Evolutionary conservation across 2,329 filamentous ascomycete genomes (phyloP).

Genomic region (Sporothrix phasma): DNA sequence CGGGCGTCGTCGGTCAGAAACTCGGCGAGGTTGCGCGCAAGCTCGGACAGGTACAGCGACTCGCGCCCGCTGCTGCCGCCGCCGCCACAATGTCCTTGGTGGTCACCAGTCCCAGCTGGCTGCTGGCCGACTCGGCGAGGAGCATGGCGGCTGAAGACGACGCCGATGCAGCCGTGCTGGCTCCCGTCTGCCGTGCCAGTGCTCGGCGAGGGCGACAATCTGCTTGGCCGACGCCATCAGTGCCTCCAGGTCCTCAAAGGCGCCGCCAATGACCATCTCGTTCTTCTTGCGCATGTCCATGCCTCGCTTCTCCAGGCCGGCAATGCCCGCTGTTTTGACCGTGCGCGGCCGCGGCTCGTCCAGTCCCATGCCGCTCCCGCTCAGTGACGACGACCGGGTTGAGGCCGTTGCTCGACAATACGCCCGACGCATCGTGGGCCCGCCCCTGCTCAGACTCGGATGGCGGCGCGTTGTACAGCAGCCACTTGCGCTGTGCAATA

Average conservation of each 20-base stretch:
- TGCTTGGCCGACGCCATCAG: slow-evolving; percentile 97
- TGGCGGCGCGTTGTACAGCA: slow-evolving; percentile 80
- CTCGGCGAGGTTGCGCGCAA: slow-evolving; percentile 76
- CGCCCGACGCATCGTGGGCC: neutral
- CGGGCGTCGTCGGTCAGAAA: slow-evolving; percentile 78
- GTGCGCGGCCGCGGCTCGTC: slow-evolving; percentile 23
- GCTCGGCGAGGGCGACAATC: slow-evolving; percentile 84
- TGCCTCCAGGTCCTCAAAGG: slow-evolving; percentile 92
- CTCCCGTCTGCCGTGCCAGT: slow-evolving; percentile 58
- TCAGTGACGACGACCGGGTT: neutral
- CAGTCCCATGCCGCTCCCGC: slow-evolving; percentile 19
- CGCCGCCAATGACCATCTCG: slow-evolving; percentile 80
- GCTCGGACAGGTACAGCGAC: slow-evolving; percentile 78
- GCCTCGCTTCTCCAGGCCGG: slow-evolving; percentile 78
- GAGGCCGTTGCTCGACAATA: slow-evolving; percentile 9
- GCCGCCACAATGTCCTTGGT: slow-evolving; percentile 82
- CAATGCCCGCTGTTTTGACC: slow-evolving; percentile 71
- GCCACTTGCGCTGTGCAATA: slow-evolving; percentile 89
- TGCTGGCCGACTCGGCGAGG: slow-evolving; percentile 71
- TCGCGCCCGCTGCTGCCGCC: slow-evolving; percentile 53
- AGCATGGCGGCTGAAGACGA: slow-evolving; percentile 34
- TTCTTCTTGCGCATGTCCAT: slow-evolving; percentile 84
- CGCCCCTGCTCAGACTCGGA: slow-evolving; percentile 45
- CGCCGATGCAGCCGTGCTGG: slow-evolving; percentile 27
- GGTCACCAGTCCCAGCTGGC: slow-evolving; percentile 77